Conservation (phyloP, 371 early-diverging fungal genomes). For the Mortierella sp. region DNA sequence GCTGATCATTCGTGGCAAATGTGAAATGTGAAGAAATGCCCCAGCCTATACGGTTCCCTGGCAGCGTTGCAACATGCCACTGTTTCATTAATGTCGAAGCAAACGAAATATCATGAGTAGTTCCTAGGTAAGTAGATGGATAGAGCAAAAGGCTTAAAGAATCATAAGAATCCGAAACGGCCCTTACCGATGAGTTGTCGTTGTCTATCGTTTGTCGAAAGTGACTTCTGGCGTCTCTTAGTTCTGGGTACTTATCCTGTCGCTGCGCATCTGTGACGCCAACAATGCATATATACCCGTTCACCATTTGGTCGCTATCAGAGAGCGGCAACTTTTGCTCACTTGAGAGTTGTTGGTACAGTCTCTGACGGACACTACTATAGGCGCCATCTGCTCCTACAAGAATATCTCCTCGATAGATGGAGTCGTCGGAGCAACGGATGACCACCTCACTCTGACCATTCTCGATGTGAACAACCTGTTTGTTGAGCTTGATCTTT, state of each 20-base stretch:
- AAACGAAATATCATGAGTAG: no score
- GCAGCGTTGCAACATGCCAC: conserved; percentile 20
- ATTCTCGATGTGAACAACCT: conserved; percentile 7
- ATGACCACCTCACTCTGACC: conserved; percentile 9
- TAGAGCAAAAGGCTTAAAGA: background rate
- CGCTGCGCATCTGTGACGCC: background rate
- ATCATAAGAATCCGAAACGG: no score
- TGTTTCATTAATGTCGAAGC: background rate
- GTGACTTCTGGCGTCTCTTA: background rate
- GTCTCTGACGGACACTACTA: conserved; percentile 18
- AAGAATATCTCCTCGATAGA: conserved; percentile 5
- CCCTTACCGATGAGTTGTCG: background rate
- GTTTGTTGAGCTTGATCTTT: conserved; percentile 17
- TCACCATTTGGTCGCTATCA: background rate
- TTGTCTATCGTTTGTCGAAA: background rate
- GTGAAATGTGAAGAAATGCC: conserved; percentile 9
- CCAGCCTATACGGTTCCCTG: conserved; percentile 21
- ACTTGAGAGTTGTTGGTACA: conserved; percentile 10
- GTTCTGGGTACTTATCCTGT: background rate
- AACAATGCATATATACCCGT: background rate
- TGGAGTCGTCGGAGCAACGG: conserved; percentile 3
- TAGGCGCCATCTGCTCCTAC: conserved; percentile 37
- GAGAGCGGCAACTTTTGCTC: background rate
- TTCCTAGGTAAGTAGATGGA: background rate
- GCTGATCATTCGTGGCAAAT: background rate